Evolutionary conservation across 208 protist species (phyloP).

Genomic region (Leishmania martiniquensis): DNA sequence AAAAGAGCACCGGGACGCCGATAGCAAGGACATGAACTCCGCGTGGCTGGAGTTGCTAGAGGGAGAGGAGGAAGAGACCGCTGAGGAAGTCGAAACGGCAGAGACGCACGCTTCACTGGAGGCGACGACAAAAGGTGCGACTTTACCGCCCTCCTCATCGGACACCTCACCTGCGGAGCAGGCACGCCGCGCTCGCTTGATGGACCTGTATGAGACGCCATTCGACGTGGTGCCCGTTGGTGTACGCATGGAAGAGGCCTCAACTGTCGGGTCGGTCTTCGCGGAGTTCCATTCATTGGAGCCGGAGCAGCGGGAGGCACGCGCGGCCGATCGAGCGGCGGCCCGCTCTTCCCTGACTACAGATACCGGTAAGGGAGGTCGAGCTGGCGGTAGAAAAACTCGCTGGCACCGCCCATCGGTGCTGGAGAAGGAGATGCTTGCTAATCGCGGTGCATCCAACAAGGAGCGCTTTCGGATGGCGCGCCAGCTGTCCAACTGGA

Average conservation of each 20-base stretch:
- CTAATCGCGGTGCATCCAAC: conserved; percentile 72
- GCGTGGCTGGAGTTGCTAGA: conserved; percentile 59
- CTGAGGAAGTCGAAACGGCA: background rate
- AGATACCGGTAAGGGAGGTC: background rate
- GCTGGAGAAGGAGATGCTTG: conserved; percentile 60
- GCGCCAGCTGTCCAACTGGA: conserved; percentile 61
- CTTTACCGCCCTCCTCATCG: background rate
- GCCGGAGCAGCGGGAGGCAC: conserved; percentile 45
- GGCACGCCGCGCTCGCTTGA: conserved; percentile 32
- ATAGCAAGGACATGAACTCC: conserved; percentile 2
- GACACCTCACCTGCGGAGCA: background rate
- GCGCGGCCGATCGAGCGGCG: conserved; percentile 20
- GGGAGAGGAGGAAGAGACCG: conserved; percentile 27
- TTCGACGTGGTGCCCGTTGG: conserved; percentile 75
- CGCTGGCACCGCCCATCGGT: conserved; percentile 35
- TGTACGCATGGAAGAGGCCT: conserved; percentile 64
- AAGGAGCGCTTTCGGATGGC: conserved; percentile 65
- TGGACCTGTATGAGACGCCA: conserved; percentile 76
- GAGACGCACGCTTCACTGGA: background rate
- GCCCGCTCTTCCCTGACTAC: conserved; percentile 18
- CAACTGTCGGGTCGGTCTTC: conserved; percentile 60
- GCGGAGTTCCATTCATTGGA: conserved; percentile 71
- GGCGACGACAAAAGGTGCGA: background rate
- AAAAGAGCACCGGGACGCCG: background rate
- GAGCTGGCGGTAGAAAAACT: background rate